Evolutionary conservation across 768 basidiomycete genomes (phyloP).

Genomic region (Candolleomyces eurysporus): DNA sequence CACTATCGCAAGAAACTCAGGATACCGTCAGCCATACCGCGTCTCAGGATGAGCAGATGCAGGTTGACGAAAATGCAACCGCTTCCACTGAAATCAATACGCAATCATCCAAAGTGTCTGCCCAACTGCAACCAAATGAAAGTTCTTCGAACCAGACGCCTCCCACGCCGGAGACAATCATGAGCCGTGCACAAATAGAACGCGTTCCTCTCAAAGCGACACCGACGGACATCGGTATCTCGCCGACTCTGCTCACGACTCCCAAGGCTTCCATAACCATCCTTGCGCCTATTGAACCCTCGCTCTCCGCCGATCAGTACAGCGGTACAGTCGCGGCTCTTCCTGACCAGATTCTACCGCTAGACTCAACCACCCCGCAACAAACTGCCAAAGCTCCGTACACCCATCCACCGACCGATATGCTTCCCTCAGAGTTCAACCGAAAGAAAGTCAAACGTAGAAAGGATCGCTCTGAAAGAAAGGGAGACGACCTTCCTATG

Average conservation of each 20-base stretch:
- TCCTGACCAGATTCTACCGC: slow-evolving; percentile 10
- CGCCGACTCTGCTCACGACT: slow-evolving; percentile 2
- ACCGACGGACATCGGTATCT: neutral
- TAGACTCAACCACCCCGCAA: slow-evolving; percentile 21
- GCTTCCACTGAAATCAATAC: too few species aligned
- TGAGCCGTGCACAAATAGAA: neutral
- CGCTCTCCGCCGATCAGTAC: slow-evolving; percentile 9
- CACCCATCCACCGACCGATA: slow-evolving; percentile 52
- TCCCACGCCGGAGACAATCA: neutral
- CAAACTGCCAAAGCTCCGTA: slow-evolving; percentile 45
- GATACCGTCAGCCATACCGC: too few species aligned
- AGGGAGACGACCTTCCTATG: slow-evolving; percentile 63
- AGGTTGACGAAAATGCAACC: too few species aligned
- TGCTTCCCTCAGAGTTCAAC: slow-evolving; percentile 53
- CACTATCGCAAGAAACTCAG: too few species aligned
- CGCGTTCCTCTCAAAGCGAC: neutral
- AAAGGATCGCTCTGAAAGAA: slow-evolving; percentile 44
- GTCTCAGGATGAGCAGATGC: too few species aligned
- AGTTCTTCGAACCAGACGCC: neutral
- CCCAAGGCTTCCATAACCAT: slow-evolving; percentile 26
- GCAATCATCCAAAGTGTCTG: neutral
- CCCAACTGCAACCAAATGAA: neutral
- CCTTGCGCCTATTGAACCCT: slow-evolving; percentile 23
- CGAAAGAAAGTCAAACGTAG: slow-evolving; percentile 39
- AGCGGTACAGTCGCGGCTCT: slow-evolving; percentile 11